A percentile compares a stretch with the other conserved stretches of the same genome.
Evolutionary conservation across 352 stramenopile genomes (phyloP).

Genomic region (Phytopythium boreale): DNA sequence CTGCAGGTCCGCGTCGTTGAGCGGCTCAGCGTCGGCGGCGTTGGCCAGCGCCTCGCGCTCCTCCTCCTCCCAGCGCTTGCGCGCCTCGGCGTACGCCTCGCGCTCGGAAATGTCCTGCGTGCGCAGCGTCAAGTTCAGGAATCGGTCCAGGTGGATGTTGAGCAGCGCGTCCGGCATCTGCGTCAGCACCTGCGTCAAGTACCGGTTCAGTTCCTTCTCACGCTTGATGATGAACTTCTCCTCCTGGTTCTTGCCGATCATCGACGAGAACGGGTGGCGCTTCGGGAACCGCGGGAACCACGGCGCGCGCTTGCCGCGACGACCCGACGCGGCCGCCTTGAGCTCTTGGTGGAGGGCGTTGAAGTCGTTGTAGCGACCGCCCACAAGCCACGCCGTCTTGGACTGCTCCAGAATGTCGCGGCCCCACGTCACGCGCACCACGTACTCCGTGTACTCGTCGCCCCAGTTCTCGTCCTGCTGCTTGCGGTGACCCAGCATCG

Average conservation of each 20-base stretch:
- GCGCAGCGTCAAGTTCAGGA: slow-evolving; percentile 85
- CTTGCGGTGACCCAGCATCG: slow-evolving; percentile 86
- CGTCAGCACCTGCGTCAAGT: slow-evolving; percentile 89
- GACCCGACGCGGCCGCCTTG: slow-evolving; percentile 79
- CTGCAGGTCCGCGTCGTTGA: slow-evolving; percentile 86
- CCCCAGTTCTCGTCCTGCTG: slow-evolving; percentile 89
- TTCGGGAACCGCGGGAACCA: slow-evolving; percentile 90
- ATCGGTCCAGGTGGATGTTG: slow-evolving; percentile 89
- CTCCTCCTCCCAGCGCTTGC: slow-evolving; percentile 87
- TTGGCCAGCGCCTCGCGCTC: slow-evolving; percentile 85
- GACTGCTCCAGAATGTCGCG: slow-evolving; percentile 87
- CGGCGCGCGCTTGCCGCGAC: slow-evolving; percentile 80
- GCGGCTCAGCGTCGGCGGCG: slow-evolving; percentile 76
- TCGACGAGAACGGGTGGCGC: slow-evolving; percentile 87
- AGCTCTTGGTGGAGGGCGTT: slow-evolving; percentile 88
- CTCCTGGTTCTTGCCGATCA: slow-evolving; percentile 90
- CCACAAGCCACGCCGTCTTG: slow-evolving; percentile 87
- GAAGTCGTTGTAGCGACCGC: slow-evolving; percentile 89
- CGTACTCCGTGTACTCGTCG: slow-evolving; percentile 89
- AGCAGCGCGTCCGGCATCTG: slow-evolving; percentile 87
- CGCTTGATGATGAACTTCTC: slow-evolving; percentile 91
- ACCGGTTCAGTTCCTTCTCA: slow-evolving; percentile 90
- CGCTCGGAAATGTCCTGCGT: slow-evolving; percentile 87
- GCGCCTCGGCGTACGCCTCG: slow-evolving; percentile 83
- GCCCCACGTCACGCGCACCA: slow-evolving; percentile 84